Conservation (phyloP, 495 filamentous ascomycete species). For the Daldinia concentrica region DNA sequence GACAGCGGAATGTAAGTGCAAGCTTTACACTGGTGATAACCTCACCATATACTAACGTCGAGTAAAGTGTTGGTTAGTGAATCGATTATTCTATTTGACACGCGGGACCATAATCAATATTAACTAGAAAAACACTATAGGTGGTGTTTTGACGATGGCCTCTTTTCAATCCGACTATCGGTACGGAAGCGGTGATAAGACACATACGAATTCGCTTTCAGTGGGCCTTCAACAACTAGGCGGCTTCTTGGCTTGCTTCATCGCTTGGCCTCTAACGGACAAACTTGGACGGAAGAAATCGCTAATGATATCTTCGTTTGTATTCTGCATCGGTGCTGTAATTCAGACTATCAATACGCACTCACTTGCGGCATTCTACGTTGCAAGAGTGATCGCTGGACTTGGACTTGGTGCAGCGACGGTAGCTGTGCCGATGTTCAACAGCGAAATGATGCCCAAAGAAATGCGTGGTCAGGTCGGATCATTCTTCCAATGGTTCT, state of each 20-base stretch:
- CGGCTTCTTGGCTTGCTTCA: slow-evolving; percentile 50
- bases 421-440: slow-evolving; percentile 64
- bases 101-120: background rate
- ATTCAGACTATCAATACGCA: slow-evolving; percentile 53
- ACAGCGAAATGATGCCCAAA: slow-evolving; percentile 63
- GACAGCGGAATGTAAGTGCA: slow-evolving; percentile 52
- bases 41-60: slow-evolving; percentile 3
- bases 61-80: slow-evolving; percentile 39
- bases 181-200: slow-evolving; percentile 42
- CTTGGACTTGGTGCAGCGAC: slow-evolving; percentile 64
- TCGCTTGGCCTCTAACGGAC: slow-evolving; percentile 55
- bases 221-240: slow-evolving; percentile 45
- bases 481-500: slow-evolving; percentile 54
- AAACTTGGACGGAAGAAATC: slow-evolving; percentile 48
- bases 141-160: slow-evolving; percentile 49
- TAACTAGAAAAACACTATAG: slow-evolving; percentile 34
- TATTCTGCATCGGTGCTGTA: slow-evolving; percentile 52
- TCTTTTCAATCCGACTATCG: slow-evolving; percentile 45
- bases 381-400: slow-evolving; percentile 60
- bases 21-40: background rate
- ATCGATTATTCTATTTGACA: background rate
- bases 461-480: slow-evolving; percentile 62
- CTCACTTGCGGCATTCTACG: slow-evolving; percentile 51
- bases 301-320: slow-evolving; percentile 49
- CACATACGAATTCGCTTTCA: slow-evolving; percentile 40